Evolutionary conservation across 108 stramenopile genomes (phyloP), one percentile per base, ranked within the genome.

Genomic region (Cyclostephanos tholiformis): DNA sequence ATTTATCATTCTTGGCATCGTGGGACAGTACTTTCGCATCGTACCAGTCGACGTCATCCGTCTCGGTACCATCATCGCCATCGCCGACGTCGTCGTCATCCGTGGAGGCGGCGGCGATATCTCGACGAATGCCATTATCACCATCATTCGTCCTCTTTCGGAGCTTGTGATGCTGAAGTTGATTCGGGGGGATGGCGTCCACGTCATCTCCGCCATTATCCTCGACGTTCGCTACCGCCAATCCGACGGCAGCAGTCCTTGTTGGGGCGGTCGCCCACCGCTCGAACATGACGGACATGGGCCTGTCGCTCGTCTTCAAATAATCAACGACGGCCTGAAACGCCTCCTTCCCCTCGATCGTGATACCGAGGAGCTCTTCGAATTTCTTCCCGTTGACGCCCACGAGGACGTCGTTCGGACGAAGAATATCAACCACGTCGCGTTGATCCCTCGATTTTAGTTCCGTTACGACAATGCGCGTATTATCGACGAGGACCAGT

Each of bases 21-120:
- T 72, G 84, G 12, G 77, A 77, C 13, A 86, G 20, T 32, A 93
- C 72, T 51, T 72, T 73, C 6, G 80, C 93, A 71, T 87, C 93
- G 69, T 94, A 94, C 93, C 93, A 94, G 85, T 91, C 93, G 20
- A 81, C 76, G 14, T 77, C 86, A 27, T 80, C 68, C 27, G 69
- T 73, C 35, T 69, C 88, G 22, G 79, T 71, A 32, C 76, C 70
- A n/a, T 73, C 74, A 26, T 63, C 69, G 20, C 70, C 75, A 8
- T 27, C 69, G 9, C 27, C 44, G 29, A 50, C 56, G 44, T 41
- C 11, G 19, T 67, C 48, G 14, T 38, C 35, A 38, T 38, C 38
- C 19, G 16, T 60, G 14, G 38, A 4, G 58, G 35, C 19, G 59
- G 22, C 44, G 14, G 44, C 44, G 44, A 46, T 14, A 46, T 46